Evolutionary conservation across 805 yeast species (phyloP).

Genomic region (Spencermartinsiella europaea): DNA sequence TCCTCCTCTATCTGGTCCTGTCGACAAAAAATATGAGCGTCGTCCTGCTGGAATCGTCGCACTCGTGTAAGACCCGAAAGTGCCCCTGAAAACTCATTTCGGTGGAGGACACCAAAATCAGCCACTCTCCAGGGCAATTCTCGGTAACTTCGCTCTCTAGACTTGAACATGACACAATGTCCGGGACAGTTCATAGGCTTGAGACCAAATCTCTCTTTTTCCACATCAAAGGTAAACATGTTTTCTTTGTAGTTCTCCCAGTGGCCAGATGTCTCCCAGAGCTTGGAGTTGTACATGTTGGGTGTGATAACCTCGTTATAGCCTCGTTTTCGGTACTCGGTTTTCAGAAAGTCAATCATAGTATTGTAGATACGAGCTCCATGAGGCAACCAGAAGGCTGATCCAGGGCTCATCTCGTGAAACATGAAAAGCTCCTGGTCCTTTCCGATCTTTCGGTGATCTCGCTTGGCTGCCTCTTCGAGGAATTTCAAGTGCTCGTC

Average conservation of each 20-base stretch:
- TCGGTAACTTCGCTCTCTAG: conserved; percentile 91
- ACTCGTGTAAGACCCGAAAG: conserved; percentile 93
- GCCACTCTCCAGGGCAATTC: conserved; percentile 99
- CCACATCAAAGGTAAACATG: conserved; percentile 95
- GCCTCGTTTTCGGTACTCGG: conserved; percentile 87
- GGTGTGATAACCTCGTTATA: conserved; percentile 99
- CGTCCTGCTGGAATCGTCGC: conserved; percentile 98
- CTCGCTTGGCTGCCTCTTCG: conserved; percentile 91
- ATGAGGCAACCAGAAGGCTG: conserved; percentile 98
- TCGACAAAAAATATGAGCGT: conserved; percentile 96
- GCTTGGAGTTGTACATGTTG: conserved; percentile 93
- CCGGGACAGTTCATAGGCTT: conserved; percentile 98
- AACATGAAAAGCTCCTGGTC: conserved; percentile 95
- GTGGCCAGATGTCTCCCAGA: conserved; percentile 99
- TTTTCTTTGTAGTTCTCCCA: conserved; percentile 97
- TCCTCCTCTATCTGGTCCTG: conserved; percentile 41
- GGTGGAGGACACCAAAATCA: conserved; percentile 94
- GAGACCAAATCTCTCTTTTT: conserved; percentile 89
- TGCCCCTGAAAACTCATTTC: conserved; percentile 96
- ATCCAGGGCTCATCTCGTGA: conserved; percentile 96
- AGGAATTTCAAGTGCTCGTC: conserved; percentile 90
- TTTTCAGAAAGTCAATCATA: conserved; percentile 70
- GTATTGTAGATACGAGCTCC: conserved; percentile 96
- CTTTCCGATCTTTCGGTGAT: conserved; percentile 89
- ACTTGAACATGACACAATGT: conserved; percentile 87